These are phyloP conservation scores for Casuarina equisetifolia DNA, from an alignment of 306 rosid genomes.

Conservation along the genomic window DNA sequence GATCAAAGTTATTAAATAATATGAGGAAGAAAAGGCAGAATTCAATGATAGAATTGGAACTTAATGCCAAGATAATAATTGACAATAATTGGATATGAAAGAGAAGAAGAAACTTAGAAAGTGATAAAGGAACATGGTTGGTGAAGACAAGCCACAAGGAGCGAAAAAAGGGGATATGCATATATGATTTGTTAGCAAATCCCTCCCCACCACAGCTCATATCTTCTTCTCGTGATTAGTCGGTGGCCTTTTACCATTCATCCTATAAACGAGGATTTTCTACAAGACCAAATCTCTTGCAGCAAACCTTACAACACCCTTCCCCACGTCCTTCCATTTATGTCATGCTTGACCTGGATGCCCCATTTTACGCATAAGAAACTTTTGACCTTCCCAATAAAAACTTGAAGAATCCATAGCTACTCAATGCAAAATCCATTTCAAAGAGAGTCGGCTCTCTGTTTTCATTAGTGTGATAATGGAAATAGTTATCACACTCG, in stretches of 20 bases:
- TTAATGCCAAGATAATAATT: conserved; percentile 38
- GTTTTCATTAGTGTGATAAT: conserved; percentile 44
- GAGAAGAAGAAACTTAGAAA: conserved; percentile 36
- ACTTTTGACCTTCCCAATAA: conserved; percentile 33
- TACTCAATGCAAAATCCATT: conserved; percentile 52
- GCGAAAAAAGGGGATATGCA: conserved; percentile 47
- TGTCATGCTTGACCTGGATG: conserved; percentile 24
- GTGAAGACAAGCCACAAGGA: conserved; percentile 37
- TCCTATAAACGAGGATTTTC: conserved; percentile 17
- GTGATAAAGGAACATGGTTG: conserved; percentile 33
- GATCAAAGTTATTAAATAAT: background rate
- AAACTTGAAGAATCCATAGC: conserved; percentile 35
- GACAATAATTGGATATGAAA: conserved; percentile 43
- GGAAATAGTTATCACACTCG: conserved; percentile 25
- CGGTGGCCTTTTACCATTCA: conserved; percentile 15
- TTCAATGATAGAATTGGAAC: conserved; percentile 42
- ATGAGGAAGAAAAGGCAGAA: conserved; percentile 36
- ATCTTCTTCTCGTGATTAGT: conserved; percentile 26
- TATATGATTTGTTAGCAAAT: conserved; percentile 47
- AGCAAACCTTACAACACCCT: conserved; percentile 24
- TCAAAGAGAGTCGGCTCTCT: conserved; percentile 21
- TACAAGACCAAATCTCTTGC: conserved; percentile 22
- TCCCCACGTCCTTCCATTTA: conserved; percentile 42
- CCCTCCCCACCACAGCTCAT: conserved; percentile 43
- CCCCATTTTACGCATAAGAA: conserved; percentile 18